phyloP scores from a whole-genome alignment of 192 early-diverging fungal genomes.

The Coemansia sp. region DNA sequence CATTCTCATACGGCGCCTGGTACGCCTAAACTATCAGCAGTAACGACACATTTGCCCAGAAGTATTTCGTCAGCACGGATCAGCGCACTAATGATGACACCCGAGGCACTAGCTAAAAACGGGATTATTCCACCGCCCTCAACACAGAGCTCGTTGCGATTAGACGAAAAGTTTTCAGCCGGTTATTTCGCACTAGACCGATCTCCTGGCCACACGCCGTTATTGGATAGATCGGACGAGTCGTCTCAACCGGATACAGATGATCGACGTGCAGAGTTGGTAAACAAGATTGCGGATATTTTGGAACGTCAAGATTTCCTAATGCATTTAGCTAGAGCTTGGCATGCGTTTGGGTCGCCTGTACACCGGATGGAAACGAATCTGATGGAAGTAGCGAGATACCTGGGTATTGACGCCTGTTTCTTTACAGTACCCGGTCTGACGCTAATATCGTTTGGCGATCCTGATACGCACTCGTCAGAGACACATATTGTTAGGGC shows the following conservation, averaged over 20 bases:
- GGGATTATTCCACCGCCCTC: conserved; percentile 43
- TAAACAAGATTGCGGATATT: conserved; percentile 62
- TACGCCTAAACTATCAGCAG: not conserved
- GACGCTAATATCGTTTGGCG: conserved; percentile 68
- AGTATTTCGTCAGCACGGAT: conserved; percentile 32
- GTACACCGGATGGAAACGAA: conserved; percentile 66
- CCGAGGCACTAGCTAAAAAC: conserved; percentile 36
- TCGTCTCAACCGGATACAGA: not conserved
- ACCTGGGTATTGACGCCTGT: conserved; percentile 63
- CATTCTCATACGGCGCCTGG: not conserved
- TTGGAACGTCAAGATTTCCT: conserved; percentile 67
- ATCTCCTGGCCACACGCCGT: not conserved
- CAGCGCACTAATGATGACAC: conserved; percentile 43
- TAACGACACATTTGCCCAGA: not conserved
- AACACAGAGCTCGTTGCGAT: conserved; percentile 28
- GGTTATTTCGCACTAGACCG: conserved; percentile 28
- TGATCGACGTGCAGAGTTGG: conserved; percentile 15
- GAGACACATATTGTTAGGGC: conserved; percentile 72
- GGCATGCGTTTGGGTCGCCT: conserved; percentile 68
- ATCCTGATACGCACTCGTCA: conserved; percentile 69
- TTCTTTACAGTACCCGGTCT: conserved; percentile 69
- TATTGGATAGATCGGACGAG: conserved; percentile 8
- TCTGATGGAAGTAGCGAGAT: conserved; percentile 60
- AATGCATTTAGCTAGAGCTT: conserved; percentile 61
- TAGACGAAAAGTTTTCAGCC: conserved; percentile 16